phyloP scores from a whole-genome alignment of 1,284 basidiomycete genomes.

The Sporisorium reilianum region DNA sequence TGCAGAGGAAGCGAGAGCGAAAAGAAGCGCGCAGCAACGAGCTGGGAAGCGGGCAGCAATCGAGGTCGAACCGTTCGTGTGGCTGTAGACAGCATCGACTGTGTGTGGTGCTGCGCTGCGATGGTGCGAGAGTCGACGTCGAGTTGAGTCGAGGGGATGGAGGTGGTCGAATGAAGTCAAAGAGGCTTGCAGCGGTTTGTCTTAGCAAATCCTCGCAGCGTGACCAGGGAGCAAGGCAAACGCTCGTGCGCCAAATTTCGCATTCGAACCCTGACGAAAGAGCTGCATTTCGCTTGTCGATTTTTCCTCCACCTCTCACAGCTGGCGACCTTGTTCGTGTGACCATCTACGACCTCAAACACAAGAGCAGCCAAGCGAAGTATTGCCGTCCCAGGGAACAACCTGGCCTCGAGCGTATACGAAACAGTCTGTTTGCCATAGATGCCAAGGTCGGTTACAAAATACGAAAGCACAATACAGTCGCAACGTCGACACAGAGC shows the following conservation, averaged over 20 bases:
- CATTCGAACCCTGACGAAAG: not conserved
- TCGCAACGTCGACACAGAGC: not conserved
- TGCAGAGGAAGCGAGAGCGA: not conserved
- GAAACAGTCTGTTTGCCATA: not conserved
- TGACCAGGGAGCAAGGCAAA: conserved; percentile 5
- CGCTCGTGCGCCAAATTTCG: conserved; percentile 13
- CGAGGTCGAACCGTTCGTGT: conserved; percentile 8
- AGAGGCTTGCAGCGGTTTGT: not conserved
- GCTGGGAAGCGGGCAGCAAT: not conserved
- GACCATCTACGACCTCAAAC: not conserved
- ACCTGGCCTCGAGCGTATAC: not conserved
- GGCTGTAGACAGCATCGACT: conserved; percentile 16
- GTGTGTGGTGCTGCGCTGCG: no score
- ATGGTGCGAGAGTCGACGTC: not conserved
- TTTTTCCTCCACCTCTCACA: not conserved
- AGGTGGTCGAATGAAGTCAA: not conserved
- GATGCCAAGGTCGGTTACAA: conserved; percentile 3
- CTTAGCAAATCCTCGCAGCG: conserved; percentile 21
- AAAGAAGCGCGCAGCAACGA: conserved; percentile 2
- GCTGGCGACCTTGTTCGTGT: not conserved
- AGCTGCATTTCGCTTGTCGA: not conserved
- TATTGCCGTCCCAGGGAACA: not conserved
- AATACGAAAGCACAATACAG: not conserved
- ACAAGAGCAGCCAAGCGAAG: not conserved
- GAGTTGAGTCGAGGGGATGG: not conserved